phyloP scores from a whole-genome alignment of 257 asterid genomes.

The Ocimum tenuiflorum region DNA sequence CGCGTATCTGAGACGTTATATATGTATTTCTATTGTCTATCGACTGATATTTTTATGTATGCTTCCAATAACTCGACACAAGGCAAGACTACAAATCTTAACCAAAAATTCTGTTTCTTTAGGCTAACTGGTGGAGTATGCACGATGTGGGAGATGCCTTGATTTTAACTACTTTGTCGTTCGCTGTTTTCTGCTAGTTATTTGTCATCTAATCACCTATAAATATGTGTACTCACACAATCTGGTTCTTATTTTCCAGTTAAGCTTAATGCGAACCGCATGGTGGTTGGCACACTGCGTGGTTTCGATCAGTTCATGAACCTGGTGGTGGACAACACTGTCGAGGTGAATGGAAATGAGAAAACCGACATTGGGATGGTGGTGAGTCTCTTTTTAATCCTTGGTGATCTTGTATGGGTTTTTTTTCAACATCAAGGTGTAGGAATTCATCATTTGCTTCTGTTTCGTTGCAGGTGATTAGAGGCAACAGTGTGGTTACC shows the following conservation, averaged over 20 bases:
- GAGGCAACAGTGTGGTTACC: slow-evolving; percentile 88
- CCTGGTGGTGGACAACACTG: slow-evolving; percentile 78
- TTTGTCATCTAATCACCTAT: neutral
- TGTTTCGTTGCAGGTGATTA: slow-evolving; percentile 63
- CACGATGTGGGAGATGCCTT: neutral
- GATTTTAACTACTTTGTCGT: neutral
- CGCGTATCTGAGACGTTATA: neutral
- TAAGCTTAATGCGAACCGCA: slow-evolving; percentile 81
- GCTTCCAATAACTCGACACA: neutral
- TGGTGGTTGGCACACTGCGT: slow-evolving; percentile 77
- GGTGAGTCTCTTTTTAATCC: slow-evolving; percentile 40
- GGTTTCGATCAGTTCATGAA: slow-evolving; percentile 92
- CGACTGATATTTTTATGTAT: neutral
- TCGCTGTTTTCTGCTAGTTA: neutral
- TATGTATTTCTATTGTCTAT: neutral
- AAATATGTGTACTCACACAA: neutral
- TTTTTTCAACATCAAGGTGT: neutral
- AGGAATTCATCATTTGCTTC: neutral
- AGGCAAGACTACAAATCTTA: neutral
- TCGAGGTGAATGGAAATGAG: slow-evolving; percentile 87
- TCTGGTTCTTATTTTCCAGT: slow-evolving; percentile 30
- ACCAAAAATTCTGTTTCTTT: neutral
- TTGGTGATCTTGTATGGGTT: neutral
- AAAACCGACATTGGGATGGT: slow-evolving; percentile 92
- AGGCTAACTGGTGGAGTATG: neutral